These are phyloP conservation scores for Tirmania nivea DNA, from an alignment of 495 filamentous ascomycete species.

Conservation along the genomic window DNA sequence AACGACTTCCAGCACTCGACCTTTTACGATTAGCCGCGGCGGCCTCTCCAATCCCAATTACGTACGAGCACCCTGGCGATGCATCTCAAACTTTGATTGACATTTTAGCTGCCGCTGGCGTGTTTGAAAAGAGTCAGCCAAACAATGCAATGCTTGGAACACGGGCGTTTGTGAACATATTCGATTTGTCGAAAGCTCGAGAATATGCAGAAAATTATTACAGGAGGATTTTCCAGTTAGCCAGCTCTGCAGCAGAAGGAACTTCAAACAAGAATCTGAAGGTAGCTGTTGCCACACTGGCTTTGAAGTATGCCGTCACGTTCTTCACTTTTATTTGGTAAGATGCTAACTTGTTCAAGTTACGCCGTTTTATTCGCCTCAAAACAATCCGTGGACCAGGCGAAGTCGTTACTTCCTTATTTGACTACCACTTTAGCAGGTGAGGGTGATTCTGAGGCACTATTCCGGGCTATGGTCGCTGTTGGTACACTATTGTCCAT, in stretches of 20 bases:
- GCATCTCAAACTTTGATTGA: constrained; percentile 30
- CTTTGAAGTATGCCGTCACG: constrained; percentile 51
- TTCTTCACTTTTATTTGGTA: not conserved
- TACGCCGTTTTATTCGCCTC: constrained; percentile 20
- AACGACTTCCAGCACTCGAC: constrained; percentile 67
- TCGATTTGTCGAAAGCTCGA: constrained; percentile 51
- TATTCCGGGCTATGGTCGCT: constrained; percentile 65
- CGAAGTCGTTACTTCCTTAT: constrained; percentile 38
- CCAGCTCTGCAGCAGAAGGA: constrained; percentile 20
- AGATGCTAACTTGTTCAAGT: constrained; percentile 3
- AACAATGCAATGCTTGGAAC: constrained; percentile 77
- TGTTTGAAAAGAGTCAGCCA: constrained; percentile 23
- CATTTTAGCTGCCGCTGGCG: constrained; percentile 33
- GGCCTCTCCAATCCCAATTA: constrained; percentile 37
- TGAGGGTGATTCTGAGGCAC: constrained; percentile 56
- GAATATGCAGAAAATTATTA: constrained; percentile 16
- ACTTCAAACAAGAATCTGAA: constrained; percentile 57
- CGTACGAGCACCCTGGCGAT: constrained; percentile 23
- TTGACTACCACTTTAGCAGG: constrained; percentile 37
- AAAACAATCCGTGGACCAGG: constrained; percentile 30
- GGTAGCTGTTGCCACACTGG: constrained; percentile 60
- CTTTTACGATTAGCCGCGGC: constrained; percentile 58
- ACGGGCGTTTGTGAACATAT: constrained; percentile 71
- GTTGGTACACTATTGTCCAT: constrained; percentile 50
- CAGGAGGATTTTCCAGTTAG: constrained; percentile 11